A percentile compares a stretch with the other conserved stretches of the same genome.
These are phyloP conservation scores for Hydrangea macrophylla DNA, from an alignment of 148 eudicot species.

Conservation along the genomic window DNA sequence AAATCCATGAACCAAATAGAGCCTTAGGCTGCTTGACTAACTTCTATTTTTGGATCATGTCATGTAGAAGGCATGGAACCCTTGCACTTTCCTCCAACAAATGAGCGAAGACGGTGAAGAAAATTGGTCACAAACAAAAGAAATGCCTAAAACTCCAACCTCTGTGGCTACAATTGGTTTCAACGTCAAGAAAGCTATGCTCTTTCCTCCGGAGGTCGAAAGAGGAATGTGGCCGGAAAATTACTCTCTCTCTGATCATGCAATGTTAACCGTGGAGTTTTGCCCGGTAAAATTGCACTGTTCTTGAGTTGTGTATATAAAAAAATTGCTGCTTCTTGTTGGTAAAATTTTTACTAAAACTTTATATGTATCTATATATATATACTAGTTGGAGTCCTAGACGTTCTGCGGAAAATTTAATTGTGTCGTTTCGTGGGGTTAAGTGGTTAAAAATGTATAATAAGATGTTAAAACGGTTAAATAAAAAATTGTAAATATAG, in stretches of 20 bases:
- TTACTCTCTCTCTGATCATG: slow-evolving; percentile 55
- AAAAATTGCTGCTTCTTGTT: not conserved
- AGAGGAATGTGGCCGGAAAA: slow-evolving; percentile 48
- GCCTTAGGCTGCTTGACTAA: slow-evolving; percentile 4
- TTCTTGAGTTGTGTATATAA: not conserved
- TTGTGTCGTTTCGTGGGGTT: too few species aligned
- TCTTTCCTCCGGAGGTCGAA: slow-evolving; percentile 43
- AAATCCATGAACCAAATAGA: too few species aligned
- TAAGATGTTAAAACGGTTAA: too few species aligned
- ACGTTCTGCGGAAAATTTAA: too few species aligned
- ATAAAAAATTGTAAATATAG: too few species aligned
- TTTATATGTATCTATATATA: too few species aligned
- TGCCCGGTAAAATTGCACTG: slow-evolving; percentile 16
- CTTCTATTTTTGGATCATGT: not conserved
- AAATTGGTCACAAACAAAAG: slow-evolving; percentile 6
- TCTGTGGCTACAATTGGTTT: slow-evolving; percentile 23
- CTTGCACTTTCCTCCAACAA: slow-evolving; percentile 17
- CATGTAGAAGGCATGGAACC: slow-evolving; percentile 26
- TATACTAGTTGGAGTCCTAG: too few species aligned
- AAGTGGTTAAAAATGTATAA: too few species aligned
- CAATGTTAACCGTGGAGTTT: slow-evolving; percentile 42
- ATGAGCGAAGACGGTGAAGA: slow-evolving; percentile 7
- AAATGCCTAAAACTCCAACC: not conserved
- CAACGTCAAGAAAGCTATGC: slow-evolving; percentile 36
- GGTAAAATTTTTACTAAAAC: too few species aligned